phyloP scores from a whole-genome alignment of 495 filamentous ascomycete genomes.

The Astrothelium subdiscretum region DNA sequence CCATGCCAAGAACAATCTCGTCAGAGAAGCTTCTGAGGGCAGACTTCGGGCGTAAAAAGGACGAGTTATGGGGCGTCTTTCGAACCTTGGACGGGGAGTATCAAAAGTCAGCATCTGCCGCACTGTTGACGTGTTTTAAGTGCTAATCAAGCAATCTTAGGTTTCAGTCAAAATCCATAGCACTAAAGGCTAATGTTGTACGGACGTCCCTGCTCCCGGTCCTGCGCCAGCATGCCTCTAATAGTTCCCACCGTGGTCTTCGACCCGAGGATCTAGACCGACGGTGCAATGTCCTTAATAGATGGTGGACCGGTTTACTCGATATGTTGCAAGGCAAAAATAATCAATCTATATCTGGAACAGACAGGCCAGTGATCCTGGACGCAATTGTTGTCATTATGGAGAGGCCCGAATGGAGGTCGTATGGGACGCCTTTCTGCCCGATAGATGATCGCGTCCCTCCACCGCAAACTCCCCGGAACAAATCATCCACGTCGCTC shows the following conservation, averaged over 20 bases:
- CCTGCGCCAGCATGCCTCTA: conserved; percentile 56
- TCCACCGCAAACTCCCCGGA: conserved; percentile 32
- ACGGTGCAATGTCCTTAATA: conserved; percentile 70
- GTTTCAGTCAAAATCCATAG: conserved; percentile 65
- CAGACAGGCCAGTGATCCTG: conserved; percentile 69
- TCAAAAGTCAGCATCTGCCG: conserved; percentile 45
- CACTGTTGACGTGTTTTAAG: background rate
- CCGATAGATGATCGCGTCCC: conserved; percentile 40
- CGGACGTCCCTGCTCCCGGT: conserved; percentile 76
- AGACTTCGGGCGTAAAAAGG: conserved; percentile 48
- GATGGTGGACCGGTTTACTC: conserved; percentile 89
- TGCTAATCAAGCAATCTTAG: conserved; percentile 27
- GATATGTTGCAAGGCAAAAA: conserved; percentile 71
- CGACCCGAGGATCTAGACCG: conserved; percentile 79
- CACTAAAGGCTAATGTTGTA: conserved; percentile 70
- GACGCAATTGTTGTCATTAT: conserved; percentile 78
- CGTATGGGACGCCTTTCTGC: conserved; percentile 53
- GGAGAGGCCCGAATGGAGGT: conserved; percentile 85
- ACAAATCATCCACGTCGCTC: conserved; percentile 40
- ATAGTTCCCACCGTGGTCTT: conserved; percentile 55
- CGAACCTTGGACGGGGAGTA: conserved; percentile 72
- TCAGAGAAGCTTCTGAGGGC: conserved; percentile 26
- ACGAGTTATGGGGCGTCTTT: conserved; percentile 85
- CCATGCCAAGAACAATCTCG: conserved; percentile 38
- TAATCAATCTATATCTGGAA: conserved; percentile 59